Base-by-base conservation (phyloP, 225 moss, liverwort and hornwort species). In the Rhytidiadelphus loreus region DNA sequence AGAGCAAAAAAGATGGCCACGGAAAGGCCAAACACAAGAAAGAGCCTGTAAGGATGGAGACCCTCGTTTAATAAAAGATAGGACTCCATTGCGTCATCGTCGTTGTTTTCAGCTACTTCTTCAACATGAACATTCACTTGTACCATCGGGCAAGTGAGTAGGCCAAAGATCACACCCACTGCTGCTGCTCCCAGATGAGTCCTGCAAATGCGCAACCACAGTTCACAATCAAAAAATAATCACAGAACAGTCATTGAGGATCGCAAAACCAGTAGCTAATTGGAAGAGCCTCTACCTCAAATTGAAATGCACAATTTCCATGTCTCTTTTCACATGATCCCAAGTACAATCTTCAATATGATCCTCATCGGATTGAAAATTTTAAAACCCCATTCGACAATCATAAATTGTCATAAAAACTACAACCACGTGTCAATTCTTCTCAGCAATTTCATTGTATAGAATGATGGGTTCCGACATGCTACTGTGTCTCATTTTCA, bases 61-160 rank as follows among this genome's bases (percentile, higher is more conserved):
- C 94, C 96, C 82, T 95, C 93, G 87, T 95, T 98, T 33, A 98
- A 88, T 81, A 96, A 81, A 64, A 98, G 90, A 68, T 94, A 98
- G 1, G 98, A 96, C 43, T 96, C 95, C 90, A 94, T 94, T 41
- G 93, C 91, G 35, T 97, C 98, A 12, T 96, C 94, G 64, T 94
- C 94, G 68, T 92, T 90, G 82, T 92, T 89, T 23, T 96, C 94
- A 48, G 90, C 88, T 80, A 94, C 94, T 71, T 97, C 98, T 92
- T 98, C 96, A 52, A 98, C 90, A 53, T 92, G 90, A 75, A 98
- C 91, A 68, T 98, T 98, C 87, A 95, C 89, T 90, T 96, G 96
- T 95, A 98, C 96, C 69, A 93, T 92, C n/a, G 98, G 98, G 88
- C 98, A 95, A 39, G 96, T 94, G 82, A 98, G 91, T 28, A 96